Base-by-base conservation (phyloP, 306 rosid genomes). In the Crotalaria pallida region DNA sequence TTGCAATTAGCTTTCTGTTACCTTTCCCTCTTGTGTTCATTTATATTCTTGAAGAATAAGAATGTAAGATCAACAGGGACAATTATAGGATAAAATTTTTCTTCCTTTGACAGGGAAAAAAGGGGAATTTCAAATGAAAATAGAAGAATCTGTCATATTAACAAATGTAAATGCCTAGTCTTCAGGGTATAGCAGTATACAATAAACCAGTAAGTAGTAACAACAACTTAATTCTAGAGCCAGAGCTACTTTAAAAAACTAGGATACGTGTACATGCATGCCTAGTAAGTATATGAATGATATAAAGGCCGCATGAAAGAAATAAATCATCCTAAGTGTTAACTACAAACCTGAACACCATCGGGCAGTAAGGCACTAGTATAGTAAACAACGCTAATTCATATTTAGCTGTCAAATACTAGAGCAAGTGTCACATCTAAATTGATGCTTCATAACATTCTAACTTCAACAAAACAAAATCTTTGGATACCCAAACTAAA, bases 351-450 rank as follows among this genome's bases (percentile, higher is more conserved):
- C 96, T 89, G 80, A 92, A 92, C 41, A 92, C 94, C 97, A 92
- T 92, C 1, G 96, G 97, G 67, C 97, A 92, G 31, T 92, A 92
- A n/a, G n/a, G n/a, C n/a, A n/a, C n/a, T n/a, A n/a, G n/a, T n/a
- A n/a, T n/a, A n/a, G n/a, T n/a, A n/a, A n/a, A n/a, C n/a, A n/a
- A n/a, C n/a, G n/a, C n/a, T n/a, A n/a, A n/a, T n/a, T n/a, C n/a
- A n/a, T n/a, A n/a, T n/a, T n/a, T n/a, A n/a, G n/a, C n/a, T n/a
- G n/a, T n/a, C n/a, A n/a, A n/a, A n/a, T n/a, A n/a, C n/a, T n/a
- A n/a, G n/a, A n/a, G n/a, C n/a, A n/a, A n/a, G n/a, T n/a, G n/a
- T n/a, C n/a, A n/a, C n/a, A n/a, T n/a, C n/a, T n/a, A n/a, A n/a
- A n/a, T n/a, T n/a, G n/a, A n/a, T n/a, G n/a, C n/a, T n/a, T n/a